Conservation (phyloP, 202 grass and related monocot genomes). For the Miscanthus sacchariflorus region DNA sequence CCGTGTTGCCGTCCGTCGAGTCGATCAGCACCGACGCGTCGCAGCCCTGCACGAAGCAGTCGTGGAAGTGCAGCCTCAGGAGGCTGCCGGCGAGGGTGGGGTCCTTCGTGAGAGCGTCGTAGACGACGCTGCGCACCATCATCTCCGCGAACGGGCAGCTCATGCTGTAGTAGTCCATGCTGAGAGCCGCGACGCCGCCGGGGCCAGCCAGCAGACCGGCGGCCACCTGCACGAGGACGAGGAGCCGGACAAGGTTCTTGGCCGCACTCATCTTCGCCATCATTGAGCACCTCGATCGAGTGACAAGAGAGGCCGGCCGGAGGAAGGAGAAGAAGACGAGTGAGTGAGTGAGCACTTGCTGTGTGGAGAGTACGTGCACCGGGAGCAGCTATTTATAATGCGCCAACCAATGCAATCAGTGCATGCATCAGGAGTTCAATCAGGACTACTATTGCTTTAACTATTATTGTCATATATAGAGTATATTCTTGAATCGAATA, state of each 20-base stretch:
- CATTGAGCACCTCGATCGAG: neutral
- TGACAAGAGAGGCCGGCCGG: neutral
- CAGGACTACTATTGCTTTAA: neutral
- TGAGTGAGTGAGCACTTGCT: constrained; percentile 32
- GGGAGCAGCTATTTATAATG: constrained; percentile 63
- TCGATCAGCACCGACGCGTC: constrained; percentile 88
- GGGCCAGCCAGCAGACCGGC: constrained; percentile 21
- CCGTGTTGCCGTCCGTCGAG: constrained; percentile 60
- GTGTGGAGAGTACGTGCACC: constrained; percentile 23
- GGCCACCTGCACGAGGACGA: constrained; percentile 52
- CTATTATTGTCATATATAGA: no score
- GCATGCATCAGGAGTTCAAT: neutral
- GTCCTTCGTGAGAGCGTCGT: constrained; percentile 55
- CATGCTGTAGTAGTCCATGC: constrained; percentile 78
- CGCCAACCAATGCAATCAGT: constrained; percentile 31
- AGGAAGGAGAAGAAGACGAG: constrained; percentile 34
- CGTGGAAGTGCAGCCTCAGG: constrained; percentile 90
- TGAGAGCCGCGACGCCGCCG: constrained; percentile 56
- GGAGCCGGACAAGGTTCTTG: constrained; percentile 48
- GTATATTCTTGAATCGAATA: neutral
- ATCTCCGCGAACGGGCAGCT: constrained; percentile 85
- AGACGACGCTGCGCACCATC: constrained; percentile 59
- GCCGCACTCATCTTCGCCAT: constrained; percentile 10
- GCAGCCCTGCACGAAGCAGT: constrained; percentile 98
- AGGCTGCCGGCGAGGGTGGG: constrained; percentile 73